These are phyloP conservation scores for Vairimorpha necatrix DNA, from an alignment of 371 early-diverging fungal genomes.

Conservation along the genomic window DNA sequence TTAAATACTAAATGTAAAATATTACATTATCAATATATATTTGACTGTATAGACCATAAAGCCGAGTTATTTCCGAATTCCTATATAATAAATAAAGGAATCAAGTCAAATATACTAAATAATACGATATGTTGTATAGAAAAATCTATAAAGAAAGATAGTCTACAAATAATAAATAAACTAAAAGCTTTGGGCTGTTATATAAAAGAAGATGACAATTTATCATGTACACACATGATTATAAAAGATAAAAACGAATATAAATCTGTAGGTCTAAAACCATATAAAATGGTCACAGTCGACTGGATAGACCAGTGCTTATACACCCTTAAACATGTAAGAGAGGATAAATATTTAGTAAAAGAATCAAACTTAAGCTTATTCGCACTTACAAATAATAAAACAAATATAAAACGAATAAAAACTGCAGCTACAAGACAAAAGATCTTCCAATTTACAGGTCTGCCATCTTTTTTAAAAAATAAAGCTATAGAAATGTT, in stretches of 20 bases:
- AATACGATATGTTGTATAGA: conserved; percentile 35
- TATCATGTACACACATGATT: conserved; percentile 54
- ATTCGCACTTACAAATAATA: not conserved
- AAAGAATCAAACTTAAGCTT: conserved; percentile 16
- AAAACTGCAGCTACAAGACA: conserved; percentile 9
- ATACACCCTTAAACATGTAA: conserved; percentile 36
- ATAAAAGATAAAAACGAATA: conserved; percentile 36
- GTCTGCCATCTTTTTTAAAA: conserved; percentile 47
- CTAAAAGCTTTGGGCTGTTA: conserved; percentile 46
- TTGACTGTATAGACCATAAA: conserved; percentile 60
- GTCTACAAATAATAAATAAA: conserved; percentile 46
- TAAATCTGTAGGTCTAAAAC: conserved; percentile 6
- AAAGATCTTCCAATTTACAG: conserved; percentile 62
- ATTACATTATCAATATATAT: conserved; percentile 63
- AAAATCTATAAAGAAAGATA: conserved; percentile 3
- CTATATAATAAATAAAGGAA: conserved; percentile 36
- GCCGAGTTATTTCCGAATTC: conserved; percentile 51
- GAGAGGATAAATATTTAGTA: conserved; percentile 46
- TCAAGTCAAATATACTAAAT: conserved; percentile 27
- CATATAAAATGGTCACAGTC: conserved; percentile 31
- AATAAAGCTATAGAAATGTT: conserved; percentile 51
- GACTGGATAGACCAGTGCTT: conserved; percentile 63
- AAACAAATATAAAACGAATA: not conserved
- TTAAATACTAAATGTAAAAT: conserved; percentile 32
- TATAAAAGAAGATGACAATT: conserved; percentile 24